Conservation (phyloP, 768 basidiomycete species). For the Austroboletus festivus region DNA sequence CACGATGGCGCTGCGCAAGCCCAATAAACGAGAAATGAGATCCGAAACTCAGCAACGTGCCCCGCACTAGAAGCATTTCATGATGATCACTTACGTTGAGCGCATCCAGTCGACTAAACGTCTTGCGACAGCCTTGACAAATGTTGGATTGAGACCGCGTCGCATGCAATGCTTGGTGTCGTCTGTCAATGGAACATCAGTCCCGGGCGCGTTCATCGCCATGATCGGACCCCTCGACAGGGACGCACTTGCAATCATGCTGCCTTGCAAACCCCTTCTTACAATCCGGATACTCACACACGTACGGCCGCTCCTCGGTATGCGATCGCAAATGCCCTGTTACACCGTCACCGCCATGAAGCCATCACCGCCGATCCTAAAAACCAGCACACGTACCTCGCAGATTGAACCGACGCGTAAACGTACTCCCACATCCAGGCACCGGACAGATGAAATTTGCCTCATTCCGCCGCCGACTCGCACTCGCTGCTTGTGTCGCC, state of each 20-base stretch:
- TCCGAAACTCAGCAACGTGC: constrained; percentile 16
- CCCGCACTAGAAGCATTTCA: constrained; percentile 26
- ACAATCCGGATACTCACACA: constrained; percentile 92
- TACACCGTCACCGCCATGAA: too few relatives aligned
- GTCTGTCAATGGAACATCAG: too few relatives aligned
- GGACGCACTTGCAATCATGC: constrained; percentile 91
- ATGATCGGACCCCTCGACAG: constrained; percentile 16
- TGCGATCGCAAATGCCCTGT: constrained; percentile 93
- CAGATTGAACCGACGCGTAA: constrained; percentile 88
- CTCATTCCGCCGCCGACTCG: constrained; percentile 84
- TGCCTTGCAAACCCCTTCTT: constrained; percentile 93
- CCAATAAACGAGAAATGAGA: constrained; percentile 23
- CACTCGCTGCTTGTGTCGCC: constrained; percentile 89
- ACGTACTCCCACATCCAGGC: constrained; percentile 94
- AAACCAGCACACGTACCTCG: constrained; percentile 52
- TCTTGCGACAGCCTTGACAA: constrained; percentile 91
- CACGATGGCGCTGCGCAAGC: constrained; percentile 66
- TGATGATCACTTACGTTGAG: constrained; percentile 71
- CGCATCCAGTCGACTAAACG: constrained; percentile 91
- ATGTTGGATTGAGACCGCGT: constrained; percentile 80
- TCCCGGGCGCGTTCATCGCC: too few relatives aligned
- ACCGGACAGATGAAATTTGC: constrained; percentile 93
- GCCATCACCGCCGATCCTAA: too few relatives aligned
- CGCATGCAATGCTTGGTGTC: constrained; percentile 87
- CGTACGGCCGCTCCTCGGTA: constrained; percentile 92